A percentile compares a stretch with the other conserved stretches of the same genome.
phyloP scores from a whole-genome alignment of 1,284 basidiomycete genomes.

The Papiliotrema terrestris region DNA sequence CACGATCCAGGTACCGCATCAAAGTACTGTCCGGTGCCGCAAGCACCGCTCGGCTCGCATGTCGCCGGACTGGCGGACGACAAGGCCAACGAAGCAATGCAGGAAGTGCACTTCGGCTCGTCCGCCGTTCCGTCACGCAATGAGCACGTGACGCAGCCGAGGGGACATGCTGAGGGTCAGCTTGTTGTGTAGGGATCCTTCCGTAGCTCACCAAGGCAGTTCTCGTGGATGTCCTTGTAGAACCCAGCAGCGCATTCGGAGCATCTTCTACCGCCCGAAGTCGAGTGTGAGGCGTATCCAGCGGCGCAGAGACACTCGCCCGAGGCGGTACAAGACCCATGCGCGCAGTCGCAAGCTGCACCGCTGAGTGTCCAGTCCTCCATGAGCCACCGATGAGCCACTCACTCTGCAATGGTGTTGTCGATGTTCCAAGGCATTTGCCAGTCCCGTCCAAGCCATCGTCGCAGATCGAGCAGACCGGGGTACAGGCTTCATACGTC shows the following conservation, averaged over 20 bases:
- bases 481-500: constrained; percentile 27
- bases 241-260: constrained; percentile 47
- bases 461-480: constrained; percentile 44
- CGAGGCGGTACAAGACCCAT: constrained; percentile 43
- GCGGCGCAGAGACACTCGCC: constrained; percentile 47
- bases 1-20: constrained; percentile 29
- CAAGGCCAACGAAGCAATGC: constrained; percentile 25
- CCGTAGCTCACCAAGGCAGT: constrained; percentile 43
- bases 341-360: constrained; percentile 48
- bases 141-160: constrained; percentile 42
- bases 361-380: background rate
- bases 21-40: constrained; percentile 39
- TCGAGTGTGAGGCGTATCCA: constrained; percentile 44
- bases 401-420: constrained; percentile 21
- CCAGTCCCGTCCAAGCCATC: constrained; percentile 48
- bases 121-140: constrained; percentile 24
- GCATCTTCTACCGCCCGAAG: constrained; percentile 35
- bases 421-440: constrained; percentile 37
- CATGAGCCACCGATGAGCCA: background rate
- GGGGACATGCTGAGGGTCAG: constrained; percentile 44
- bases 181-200: background rate
- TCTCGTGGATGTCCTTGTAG: constrained; percentile 29
- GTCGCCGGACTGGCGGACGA: constrained; percentile 31
- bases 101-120: constrained; percentile 30
- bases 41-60: constrained; percentile 28